Conservation (phyloP, 1,139 yeast genomes). For the Saccharomycopsis hybrid region DNA sequence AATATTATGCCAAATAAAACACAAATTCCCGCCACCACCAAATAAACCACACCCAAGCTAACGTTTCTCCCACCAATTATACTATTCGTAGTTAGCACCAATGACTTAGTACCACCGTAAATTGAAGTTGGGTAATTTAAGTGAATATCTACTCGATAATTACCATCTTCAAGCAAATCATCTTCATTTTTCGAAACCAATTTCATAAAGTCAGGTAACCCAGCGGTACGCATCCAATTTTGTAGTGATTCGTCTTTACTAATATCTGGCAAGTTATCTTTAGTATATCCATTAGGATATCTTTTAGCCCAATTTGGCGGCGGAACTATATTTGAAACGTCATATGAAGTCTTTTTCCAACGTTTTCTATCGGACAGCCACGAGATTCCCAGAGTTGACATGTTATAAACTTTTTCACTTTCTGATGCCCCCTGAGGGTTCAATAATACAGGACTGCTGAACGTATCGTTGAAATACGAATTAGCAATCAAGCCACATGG, state of each 20-base stretch:
- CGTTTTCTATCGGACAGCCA: conserved; percentile 59
- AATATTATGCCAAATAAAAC: conserved; percentile 39
- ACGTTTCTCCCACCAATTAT: conserved; percentile 67
- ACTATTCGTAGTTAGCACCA: conserved; percentile 61
- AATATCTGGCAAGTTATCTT: conserved; percentile 55
- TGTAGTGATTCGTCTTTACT: conserved; percentile 52
- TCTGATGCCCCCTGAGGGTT: conserved; percentile 39
- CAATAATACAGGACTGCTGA: conserved; percentile 39
- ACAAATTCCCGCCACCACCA: conserved; percentile 45
- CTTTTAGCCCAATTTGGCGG: conserved; percentile 69
- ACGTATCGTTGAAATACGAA: conserved; percentile 68
- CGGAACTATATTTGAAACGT: conserved; percentile 57
- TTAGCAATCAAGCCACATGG: conserved; percentile 82
- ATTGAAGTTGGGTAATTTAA: conserved; percentile 64
- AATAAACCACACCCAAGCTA: conserved; percentile 59
- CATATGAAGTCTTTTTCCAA: conserved; percentile 54
- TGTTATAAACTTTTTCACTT: conserved; percentile 38
- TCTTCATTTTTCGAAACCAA: conserved; percentile 53
- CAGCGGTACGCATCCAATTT: conserved; percentile 86
- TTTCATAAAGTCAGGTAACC: conserved; percentile 63
- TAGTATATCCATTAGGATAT: conserved; percentile 68
- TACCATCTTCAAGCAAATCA: conserved; percentile 46
- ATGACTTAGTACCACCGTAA: conserved; percentile 65
- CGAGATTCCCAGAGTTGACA: conserved; percentile 54
- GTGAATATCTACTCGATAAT: conserved; percentile 51